These are phyloP conservation scores for Bryoglossum gracile DNA, from an alignment of 495 filamentous ascomycete genomes.

Conservation along the genomic window DNA sequence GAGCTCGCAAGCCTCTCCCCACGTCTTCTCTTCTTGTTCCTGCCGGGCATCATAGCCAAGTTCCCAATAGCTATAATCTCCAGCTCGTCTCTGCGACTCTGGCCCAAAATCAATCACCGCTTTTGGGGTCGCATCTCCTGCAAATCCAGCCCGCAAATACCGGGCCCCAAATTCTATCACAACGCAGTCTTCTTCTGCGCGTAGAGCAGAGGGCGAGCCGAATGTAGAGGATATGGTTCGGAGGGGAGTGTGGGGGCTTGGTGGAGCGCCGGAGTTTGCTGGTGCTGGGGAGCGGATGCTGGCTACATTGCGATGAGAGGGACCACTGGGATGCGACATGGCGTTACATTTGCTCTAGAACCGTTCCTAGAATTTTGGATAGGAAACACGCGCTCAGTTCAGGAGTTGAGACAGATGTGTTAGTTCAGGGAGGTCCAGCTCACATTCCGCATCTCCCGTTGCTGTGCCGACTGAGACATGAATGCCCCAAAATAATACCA, in stretches of 20 bases:
- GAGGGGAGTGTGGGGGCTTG: conserved; percentile 53
- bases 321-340: conserved; percentile 17
- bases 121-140: conserved; percentile 68
- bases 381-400: too few relatives aligned
- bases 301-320: conserved; percentile 40
- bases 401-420: too few relatives aligned
- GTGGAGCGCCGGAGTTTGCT: conserved; percentile 17
- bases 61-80: conserved; percentile 73
- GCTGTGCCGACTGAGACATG: too few relatives aligned
- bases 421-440: too few relatives aligned
- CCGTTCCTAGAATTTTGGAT: not conserved
- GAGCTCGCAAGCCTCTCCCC: conserved; percentile 69
- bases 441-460: too few relatives aligned
- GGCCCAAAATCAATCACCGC: conserved; percentile 66
- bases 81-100: conserved; percentile 63
- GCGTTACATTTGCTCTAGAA: conserved; percentile 9
- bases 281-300: conserved; percentile 37
- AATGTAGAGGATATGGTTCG: conserved; percentile 55
- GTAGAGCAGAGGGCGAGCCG: conserved; percentile 65
- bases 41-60: conserved; percentile 41
- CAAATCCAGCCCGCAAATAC: conserved; percentile 76
- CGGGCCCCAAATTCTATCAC: conserved; percentile 78
- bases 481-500: too few relatives aligned
- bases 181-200: conserved; percentile 75
- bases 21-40: conserved; percentile 41